A percentile compares a stretch with the other conserved stretches of the same genome.
Evolutionary conservation across 495 filamentous ascomycete species (phyloP).

Genomic region (Pseudomonodictys pantanalensis): DNA sequence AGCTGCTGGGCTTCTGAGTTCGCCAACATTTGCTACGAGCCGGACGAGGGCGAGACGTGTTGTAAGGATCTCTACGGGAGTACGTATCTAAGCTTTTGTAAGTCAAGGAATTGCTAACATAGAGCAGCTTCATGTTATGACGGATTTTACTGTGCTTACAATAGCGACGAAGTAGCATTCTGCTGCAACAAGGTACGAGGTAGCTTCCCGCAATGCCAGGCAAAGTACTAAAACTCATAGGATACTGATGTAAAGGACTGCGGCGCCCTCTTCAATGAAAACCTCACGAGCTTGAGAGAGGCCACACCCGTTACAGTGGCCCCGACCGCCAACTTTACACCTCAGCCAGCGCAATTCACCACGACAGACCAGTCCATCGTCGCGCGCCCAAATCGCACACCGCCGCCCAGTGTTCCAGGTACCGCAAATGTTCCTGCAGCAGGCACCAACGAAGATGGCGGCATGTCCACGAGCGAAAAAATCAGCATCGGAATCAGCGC

Average conservation of each 20-base stretch:
- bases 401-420: background rate
- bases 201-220: background rate
- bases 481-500: background rate
- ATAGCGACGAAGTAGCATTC: background rate
- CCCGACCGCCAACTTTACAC: background rate
- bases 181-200: constrained; percentile 1
- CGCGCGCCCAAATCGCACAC: background rate
- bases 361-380: background rate
- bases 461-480: background rate
- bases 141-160: constrained; percentile 9
- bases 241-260: background rate
- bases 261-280: background rate
- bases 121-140: constrained; percentile 3
- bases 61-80: constrained; percentile 9
- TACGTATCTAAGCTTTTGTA: background rate
- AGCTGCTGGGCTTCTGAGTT: background rate
- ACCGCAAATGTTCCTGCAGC: background rate
- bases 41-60: constrained; percentile 6
- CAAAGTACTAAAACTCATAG: background rate
- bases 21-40: constrained; percentile 18
- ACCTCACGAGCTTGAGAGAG: background rate
- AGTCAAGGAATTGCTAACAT: background rate
- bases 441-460: background rate
- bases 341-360: background rate
- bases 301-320: background rate